Base-by-base conservation (phyloP, 2,329 filamentous ascomycete species). In the Colletotrichum cuscutae region DNA sequence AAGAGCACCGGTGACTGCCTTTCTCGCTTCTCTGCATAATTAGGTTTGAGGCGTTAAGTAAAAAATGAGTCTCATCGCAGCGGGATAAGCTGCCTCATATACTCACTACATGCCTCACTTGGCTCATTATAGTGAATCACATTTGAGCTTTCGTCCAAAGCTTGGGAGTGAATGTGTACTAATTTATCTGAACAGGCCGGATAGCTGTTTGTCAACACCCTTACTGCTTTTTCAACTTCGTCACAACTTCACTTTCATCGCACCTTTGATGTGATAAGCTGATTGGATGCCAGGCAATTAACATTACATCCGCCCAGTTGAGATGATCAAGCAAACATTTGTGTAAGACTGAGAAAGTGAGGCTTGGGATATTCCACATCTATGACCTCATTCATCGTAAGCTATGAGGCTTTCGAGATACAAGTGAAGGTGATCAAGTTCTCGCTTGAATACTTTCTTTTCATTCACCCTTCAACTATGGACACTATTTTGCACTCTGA, bases 401-500 rank as follows among this genome's bases (percentile, higher is more conserved):
- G 37, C 3, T 42, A 6, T 42, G 37, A 42, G 35, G 37, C 37
- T 19, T 42, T 19, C 19, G 37, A 19, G 13, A 15, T 42, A 1
- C 4, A 8, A 42, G 1, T 42, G 15, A 42, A 19, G 2, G 9
- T 42, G 37, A 42, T 42, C 15, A 7, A 8, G 37, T 42, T 9
- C 19, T 49, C 8, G 4, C 8, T 22, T 22, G 19, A 49, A 9
- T 2, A 11, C 15, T 5, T n/a, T 19, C 19, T 11, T 4, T 22
- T 9, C 19, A 49, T 49, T 49, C 42, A 22, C 42, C 42, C 19
- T 7, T 49, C 42, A 49, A 49, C 19, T n/a, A n/a, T 49, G 7
- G 1, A 0, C 2, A 49, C 11, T 2, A 22, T 4, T 4, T 49
- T 11, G 4, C 2, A 49, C 19, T 19, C 3, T 19, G 4, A 1